Evolutionary conservation across 148 eudicot species (phyloP).

Genomic region (Cornus kousa): DNA sequence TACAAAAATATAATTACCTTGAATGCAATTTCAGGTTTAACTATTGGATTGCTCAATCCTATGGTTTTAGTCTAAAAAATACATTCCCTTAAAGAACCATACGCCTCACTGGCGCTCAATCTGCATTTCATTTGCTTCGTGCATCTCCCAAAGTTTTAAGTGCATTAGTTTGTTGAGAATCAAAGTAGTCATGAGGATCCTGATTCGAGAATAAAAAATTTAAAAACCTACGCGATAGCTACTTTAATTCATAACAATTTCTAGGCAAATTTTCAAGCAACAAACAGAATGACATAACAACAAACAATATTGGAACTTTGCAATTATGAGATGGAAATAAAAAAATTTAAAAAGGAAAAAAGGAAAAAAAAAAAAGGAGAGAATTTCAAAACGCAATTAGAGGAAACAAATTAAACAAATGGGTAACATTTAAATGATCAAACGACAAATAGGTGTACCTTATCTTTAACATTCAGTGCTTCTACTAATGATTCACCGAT

Average conservation of each 20-base stretch:
- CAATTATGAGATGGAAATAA: too few species aligned
- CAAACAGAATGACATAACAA: too few species aligned
- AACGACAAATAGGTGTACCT: constrained; percentile 48
- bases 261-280: too few species aligned
- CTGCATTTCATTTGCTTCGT: constrained; percentile 42
- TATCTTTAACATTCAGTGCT: constrained; percentile 40
- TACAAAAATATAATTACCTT: too few species aligned
- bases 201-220: constrained; percentile 24
- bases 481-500: constrained; percentile 73
- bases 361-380: constrained; percentile 12
- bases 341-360: too few species aligned
- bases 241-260: background rate
- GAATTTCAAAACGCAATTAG: constrained; percentile 1
- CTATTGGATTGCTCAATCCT: constrained; percentile 59
- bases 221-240: background rate
- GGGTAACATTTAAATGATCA: constrained; percentile 22
- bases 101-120: constrained; percentile 60
- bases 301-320: too few species aligned
- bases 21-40: constrained; percentile 71
- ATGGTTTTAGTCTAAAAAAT: constrained; percentile 46
- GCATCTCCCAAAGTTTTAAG: constrained; percentile 60
- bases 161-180: constrained; percentile 92
- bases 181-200: constrained; percentile 98
- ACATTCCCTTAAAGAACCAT: constrained; percentile 47
- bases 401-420: constrained; percentile 14